These are phyloP conservation scores for Amphibolis antarctica DNA, from an alignment of 106 monocot species.

Conservation along the genomic window DNA sequence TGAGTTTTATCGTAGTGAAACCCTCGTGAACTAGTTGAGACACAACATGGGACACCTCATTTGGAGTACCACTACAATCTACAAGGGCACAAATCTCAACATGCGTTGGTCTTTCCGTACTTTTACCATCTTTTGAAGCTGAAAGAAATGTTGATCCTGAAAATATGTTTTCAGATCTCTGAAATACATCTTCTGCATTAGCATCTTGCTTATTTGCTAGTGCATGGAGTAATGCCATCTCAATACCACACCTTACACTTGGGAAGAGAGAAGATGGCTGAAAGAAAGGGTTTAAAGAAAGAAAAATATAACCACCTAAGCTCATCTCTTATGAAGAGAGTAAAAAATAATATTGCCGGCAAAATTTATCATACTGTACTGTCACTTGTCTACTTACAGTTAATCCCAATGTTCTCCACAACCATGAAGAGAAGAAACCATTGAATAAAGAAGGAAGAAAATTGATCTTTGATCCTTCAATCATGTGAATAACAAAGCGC, in stretches of 20 bases:
- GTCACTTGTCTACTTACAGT: constrained; percentile 31
- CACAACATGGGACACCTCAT: constrained; percentile 56
- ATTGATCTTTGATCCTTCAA: constrained; percentile 52
- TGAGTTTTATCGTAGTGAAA: constrained; percentile 73
- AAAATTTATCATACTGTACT: neutral
- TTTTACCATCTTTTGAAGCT: constrained; percentile 7
- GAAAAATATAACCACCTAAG: neutral
- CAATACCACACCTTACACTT: constrained; percentile 83
- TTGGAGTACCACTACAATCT: constrained; percentile 61
- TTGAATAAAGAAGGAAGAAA: constrained; percentile 45
- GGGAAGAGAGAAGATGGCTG: constrained; percentile 83
- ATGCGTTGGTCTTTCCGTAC: constrained; percentile 10
- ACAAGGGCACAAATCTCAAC: constrained; percentile 77
- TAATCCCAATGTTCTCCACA: constrained; percentile 64
- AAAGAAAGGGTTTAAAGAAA: constrained; percentile 1
- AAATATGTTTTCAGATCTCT: constrained; percentile 19
- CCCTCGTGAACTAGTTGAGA: constrained; percentile 64
- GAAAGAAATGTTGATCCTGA: constrained; percentile 3
- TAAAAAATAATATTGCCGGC: neutral
- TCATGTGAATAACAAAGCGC: constrained; percentile 49
- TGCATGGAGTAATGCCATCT: constrained; percentile 86
- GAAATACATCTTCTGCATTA: constrained; percentile 24
- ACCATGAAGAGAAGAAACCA: constrained; percentile 73
- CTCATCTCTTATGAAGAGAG: neutral
- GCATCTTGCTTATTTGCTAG: constrained; percentile 34